These are phyloP conservation scores for Cercospora sp. DNA, from an alignment of 2,329 filamentous ascomycete species.

Conservation along the genomic window DNA sequence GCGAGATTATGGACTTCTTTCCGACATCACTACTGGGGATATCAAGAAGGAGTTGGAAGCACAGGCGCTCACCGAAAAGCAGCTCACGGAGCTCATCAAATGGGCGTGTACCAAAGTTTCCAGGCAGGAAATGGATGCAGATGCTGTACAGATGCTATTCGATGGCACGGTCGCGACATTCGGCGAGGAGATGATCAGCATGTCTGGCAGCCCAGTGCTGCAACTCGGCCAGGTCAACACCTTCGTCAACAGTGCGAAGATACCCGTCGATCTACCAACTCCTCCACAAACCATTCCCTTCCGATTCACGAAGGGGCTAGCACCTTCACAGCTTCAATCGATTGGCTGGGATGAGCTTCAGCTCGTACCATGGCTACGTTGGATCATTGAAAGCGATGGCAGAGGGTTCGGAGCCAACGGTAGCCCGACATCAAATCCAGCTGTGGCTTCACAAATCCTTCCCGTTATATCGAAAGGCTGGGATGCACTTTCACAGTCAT, in stretches of 20 bases:
- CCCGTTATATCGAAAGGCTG: constrained; percentile 83
- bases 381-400: constrained; percentile 68
- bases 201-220: constrained; percentile 68
- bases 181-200: constrained; percentile 51
- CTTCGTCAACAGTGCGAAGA: constrained; percentile 74
- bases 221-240: constrained; percentile 72
- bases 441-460: constrained; percentile 76
- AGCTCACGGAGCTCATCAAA: constrained; percentile 77
- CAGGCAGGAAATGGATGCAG: constrained; percentile 68
- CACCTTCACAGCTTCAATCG: constrained; percentile 67
- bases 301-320: constrained; percentile 72
- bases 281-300: constrained; percentile 82
- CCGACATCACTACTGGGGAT: constrained; percentile 81
- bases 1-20: constrained; percentile 81
- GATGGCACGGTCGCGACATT: constrained; percentile 75
- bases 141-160: constrained; percentile 68
- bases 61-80: constrained; percentile 74
- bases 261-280: constrained; percentile 77
- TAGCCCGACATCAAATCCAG: constrained; percentile 68
- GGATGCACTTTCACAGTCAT: constrained; percentile 70
- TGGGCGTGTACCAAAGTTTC: constrained; percentile 77
- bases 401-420: constrained; percentile 62
- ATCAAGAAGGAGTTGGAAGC: constrained; percentile 80
- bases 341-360: constrained; percentile 86
- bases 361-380: constrained; percentile 80